Evolutionary conservation across 2,329 filamentous ascomycete genomes (phyloP).

Genomic region (Coniochaeta prunicola): DNA sequence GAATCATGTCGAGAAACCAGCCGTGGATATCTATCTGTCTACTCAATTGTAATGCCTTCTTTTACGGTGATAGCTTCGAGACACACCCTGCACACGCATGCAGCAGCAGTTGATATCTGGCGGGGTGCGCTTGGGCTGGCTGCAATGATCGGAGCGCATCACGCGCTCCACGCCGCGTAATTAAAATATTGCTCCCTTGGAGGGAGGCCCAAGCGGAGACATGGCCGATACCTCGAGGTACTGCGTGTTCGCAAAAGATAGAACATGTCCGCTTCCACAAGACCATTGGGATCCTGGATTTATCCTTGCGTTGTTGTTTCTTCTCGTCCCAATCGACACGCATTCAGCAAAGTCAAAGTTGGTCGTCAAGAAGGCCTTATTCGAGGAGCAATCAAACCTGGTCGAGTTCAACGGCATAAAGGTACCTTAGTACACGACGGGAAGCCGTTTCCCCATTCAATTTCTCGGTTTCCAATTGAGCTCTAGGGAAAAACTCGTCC

Average conservation of each 20-base stretch:
- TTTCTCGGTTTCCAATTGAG: not conserved
- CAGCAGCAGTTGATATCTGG: not conserved
- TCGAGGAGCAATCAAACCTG: not conserved
- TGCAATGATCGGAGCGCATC: not conserved
- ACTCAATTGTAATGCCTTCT: too few relatives aligned
- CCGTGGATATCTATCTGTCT: not conserved
- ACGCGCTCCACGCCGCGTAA: not conserved
- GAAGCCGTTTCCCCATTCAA: not conserved
- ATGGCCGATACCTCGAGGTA: not conserved
- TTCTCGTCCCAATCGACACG: too few relatives aligned
- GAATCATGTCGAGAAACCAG: too few relatives aligned
- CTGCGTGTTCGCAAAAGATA: not conserved
- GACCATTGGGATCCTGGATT: too few relatives aligned
- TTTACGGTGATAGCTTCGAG: too few relatives aligned
- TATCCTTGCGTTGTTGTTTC: too few relatives aligned
- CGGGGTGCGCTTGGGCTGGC: not conserved
- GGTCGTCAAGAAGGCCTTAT: not conserved
- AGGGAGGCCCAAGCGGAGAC: not conserved
- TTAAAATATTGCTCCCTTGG: not conserved
- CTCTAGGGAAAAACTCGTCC: not conserved
- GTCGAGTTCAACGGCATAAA: not conserved
- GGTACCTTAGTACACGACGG: not conserved
- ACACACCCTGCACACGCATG: not conserved
- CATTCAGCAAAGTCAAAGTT: too few relatives aligned
- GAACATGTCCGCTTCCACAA: too few relatives aligned